Conservation (phyloP, 495 filamentous ascomycete genomes). For the Aspergillus indologenus region DNA sequence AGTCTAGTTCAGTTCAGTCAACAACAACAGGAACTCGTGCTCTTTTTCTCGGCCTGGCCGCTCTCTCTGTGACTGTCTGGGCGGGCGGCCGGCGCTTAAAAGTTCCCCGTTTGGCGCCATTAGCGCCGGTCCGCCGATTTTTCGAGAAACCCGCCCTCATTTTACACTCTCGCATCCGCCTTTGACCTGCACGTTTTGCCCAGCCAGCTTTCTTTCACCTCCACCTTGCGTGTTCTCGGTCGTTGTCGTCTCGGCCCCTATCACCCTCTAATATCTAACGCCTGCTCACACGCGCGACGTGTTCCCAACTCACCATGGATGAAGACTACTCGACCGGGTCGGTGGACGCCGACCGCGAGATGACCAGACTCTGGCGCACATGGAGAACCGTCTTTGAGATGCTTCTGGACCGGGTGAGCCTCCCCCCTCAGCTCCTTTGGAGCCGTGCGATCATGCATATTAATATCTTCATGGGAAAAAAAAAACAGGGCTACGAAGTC, state of each 20-base stretch:
- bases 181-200: conserved; percentile 5
- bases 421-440: conserved; percentile 5
- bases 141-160: conserved; percentile 20
- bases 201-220: conserved; percentile 5
- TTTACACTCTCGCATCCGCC: conserved; percentile 1
- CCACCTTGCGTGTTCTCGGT: conserved; percentile 10
- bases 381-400: conserved; percentile 87
- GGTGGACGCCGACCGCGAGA: conserved; percentile 61
- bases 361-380: conserved; percentile 78
- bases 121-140: conserved; percentile 31
- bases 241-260: background rate
- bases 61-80: conserved; percentile 14
- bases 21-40: background rate
- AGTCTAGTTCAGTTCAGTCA: too few species aligned
- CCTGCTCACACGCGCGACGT: conserved; percentile 12
- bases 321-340: conserved; percentile 49
- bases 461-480: background rate
- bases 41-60: conserved; percentile 22
- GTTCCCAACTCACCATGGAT: conserved; percentile 40
- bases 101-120: conserved; percentile 26
- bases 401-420: conserved; percentile 72
- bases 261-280: background rate
- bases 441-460: conserved; percentile 5
- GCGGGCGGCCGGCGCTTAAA: conserved; percentile 22
- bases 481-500: conserved; percentile 84